Evolutionary conservation across 139 green algal species (phyloP).

Genomic region (Micromonas pusilla): DNA sequence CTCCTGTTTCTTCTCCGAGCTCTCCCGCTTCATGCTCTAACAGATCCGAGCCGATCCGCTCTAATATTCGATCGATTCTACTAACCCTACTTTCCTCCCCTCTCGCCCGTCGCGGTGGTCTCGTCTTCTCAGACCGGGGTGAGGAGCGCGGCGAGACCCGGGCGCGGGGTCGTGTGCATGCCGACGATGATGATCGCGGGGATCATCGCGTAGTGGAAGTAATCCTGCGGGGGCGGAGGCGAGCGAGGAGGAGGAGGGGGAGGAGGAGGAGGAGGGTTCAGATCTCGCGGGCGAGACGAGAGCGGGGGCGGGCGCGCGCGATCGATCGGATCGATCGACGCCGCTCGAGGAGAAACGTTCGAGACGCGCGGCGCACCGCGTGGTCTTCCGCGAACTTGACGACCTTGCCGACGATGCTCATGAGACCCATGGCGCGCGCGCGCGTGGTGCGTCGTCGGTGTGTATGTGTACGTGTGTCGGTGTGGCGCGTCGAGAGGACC

Average conservation of each 20-base stretch:
- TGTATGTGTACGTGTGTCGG: too few relatives aligned
- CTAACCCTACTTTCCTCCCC: too few relatives aligned
- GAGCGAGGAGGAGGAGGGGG: too few relatives aligned
- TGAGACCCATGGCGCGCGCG: not conserved
- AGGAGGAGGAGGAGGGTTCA: too few relatives aligned
- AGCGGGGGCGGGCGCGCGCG: too few relatives aligned
- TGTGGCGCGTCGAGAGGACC: too few relatives aligned
- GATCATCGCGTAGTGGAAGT: slow-evolving; percentile 36
- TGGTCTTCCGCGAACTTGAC: not conserved
- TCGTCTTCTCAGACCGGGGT: too few relatives aligned
- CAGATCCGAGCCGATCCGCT: not conserved
- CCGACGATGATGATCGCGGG: slow-evolving; percentile 37
- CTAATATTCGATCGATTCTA: not conserved
- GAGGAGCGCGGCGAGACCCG: slow-evolving; percentile 23
- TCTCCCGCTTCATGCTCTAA: not conserved
- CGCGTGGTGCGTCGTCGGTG: too few relatives aligned
- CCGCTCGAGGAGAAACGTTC: too few relatives aligned
- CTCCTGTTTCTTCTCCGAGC: not conserved
- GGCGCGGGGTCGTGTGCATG: slow-evolving; percentile 30
- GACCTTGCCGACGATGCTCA: not conserved
- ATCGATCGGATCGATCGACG: too few relatives aligned
- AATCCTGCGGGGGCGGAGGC: not conserved
- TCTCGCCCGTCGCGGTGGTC: too few relatives aligned
- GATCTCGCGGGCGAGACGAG: too few relatives aligned
- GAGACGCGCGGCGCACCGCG: not conserved